These are phyloP conservation scores for Aristolochia californica DNA, from an alignment of 164 flowering plant genomes.

Conservation along the genomic window DNA sequence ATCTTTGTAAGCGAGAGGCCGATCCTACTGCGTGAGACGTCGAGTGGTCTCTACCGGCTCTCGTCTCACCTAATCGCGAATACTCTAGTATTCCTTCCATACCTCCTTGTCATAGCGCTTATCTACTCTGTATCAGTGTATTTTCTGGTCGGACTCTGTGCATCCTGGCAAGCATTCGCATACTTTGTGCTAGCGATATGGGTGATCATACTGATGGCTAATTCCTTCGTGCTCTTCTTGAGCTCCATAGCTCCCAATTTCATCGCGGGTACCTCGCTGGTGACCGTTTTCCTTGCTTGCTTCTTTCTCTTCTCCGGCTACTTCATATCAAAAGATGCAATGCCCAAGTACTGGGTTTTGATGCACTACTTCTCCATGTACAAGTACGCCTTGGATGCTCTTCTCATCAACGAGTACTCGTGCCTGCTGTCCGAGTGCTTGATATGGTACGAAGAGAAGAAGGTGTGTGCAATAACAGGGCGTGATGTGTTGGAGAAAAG, in stretches of 20 bases:
- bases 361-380: slow-evolving; percentile 90
- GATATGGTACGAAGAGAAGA: slow-evolving; percentile 51
- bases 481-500: slow-evolving; percentile 55
- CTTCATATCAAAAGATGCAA: slow-evolving; percentile 62
- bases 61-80: slow-evolving; percentile 81
- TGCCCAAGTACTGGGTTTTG: slow-evolving; percentile 79
- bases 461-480: slow-evolving; percentile 62
- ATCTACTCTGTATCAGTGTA: slow-evolving; percentile 67
- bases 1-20: slow-evolving; percentile 86
- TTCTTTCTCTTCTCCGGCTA: slow-evolving; percentile 97
- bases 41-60: slow-evolving; percentile 75
- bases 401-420: slow-evolving; percentile 84
- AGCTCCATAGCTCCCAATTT: slow-evolving; percentile 84
- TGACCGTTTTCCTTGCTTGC: slow-evolving; percentile 53
- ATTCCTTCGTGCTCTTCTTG: slow-evolving; percentile 79
- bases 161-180: slow-evolving; percentile 61
- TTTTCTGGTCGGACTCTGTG: slow-evolving; percentile 83
- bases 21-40: slow-evolving; percentile 63
- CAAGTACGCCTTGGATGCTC: slow-evolving; percentile 79
- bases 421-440: slow-evolving; percentile 57
- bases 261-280: slow-evolving; percentile 79
- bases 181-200: slow-evolving; percentile 80
- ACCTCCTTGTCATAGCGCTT: slow-evolving; percentile 54
- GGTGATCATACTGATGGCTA: slow-evolving; percentile 79
- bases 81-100: slow-evolving; percentile 85